Percentiles rank a stretch among this genome's conserved stretches.
Evolutionary conservation across 208 protist genomes (phyloP).

Genomic region (Polymyxa betae): DNA sequence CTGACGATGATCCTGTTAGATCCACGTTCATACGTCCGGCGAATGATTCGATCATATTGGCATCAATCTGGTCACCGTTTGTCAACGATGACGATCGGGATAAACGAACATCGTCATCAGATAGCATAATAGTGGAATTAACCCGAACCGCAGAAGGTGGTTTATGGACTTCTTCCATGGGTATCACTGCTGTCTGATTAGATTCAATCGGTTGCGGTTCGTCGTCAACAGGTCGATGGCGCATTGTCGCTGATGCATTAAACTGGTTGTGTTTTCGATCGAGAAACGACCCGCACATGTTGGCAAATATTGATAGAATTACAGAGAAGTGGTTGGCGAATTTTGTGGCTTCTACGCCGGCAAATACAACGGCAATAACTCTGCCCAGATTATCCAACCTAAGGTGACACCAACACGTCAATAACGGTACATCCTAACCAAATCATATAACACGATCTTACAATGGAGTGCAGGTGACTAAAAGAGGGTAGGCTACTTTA

Average conservation of each 20-base stretch:
- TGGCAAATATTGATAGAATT: constrained; percentile 1
- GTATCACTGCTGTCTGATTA: too few species aligned
- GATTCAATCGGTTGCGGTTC: too few species aligned
- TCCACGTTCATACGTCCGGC: background rate
- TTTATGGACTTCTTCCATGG: too few species aligned
- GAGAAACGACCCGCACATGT: background rate
- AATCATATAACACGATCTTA: background rate
- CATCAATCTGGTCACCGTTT: background rate
- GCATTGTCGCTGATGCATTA: background rate
- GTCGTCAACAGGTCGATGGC: background rate
- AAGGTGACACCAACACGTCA: background rate
- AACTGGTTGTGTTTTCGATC: constrained; percentile 39
- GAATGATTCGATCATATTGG: background rate
- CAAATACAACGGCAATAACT: constrained; percentile 22
- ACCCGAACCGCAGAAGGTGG: too few species aligned
- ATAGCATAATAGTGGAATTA: too few species aligned
- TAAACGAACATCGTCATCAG: background rate
- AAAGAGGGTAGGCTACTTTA: constrained; percentile 13
- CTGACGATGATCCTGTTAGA: background rate
- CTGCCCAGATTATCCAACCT: constrained; percentile 18
- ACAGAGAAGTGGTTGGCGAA: background rate
- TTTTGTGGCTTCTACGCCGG: constrained; percentile 14
- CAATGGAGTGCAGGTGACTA: background rate
- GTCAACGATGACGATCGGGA: background rate
- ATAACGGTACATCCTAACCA: background rate